Conservation (phyloP, 179 eudicot species). For the Silene coronaria region DNA sequence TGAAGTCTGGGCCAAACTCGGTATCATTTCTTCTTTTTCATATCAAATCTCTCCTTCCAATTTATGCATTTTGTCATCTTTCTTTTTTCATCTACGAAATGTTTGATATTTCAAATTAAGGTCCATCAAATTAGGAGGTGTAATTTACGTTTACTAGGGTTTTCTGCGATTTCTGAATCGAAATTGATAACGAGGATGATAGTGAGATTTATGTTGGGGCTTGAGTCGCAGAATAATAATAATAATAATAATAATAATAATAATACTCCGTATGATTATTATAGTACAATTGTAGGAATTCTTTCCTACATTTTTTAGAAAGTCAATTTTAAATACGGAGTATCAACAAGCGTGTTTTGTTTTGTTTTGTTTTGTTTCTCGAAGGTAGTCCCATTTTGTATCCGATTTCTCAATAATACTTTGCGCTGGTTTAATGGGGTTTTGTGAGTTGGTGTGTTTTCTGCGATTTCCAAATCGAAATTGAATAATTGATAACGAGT, state of each 20-base stretch:
- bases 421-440: too few relatives aligned
- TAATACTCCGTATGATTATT: background rate
- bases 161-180: background rate
- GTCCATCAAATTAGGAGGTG: background rate
- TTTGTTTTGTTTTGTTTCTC: background rate
- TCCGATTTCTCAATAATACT: background rate
- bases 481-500: too few relatives aligned
- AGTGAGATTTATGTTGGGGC: background rate
- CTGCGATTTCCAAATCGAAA: too few relatives aligned
- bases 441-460: too few relatives aligned
- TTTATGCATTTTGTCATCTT: background rate
- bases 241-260: too few relatives aligned
- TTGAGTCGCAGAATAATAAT: background rate
- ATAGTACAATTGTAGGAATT: background rate
- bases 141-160: constrained; percentile 1
- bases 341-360: background rate
- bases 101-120: too few relatives aligned
- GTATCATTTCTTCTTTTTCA: constrained; percentile 21
- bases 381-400: background rate
- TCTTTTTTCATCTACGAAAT: background rate
- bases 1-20: constrained; percentile 64
- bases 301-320: background rate
- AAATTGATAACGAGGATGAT: background rate
- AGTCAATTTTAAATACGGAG: too few relatives aligned
- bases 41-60: background rate